Evolutionary conservation across 257 asterid genomes (phyloP).

Genomic region (Solanum rostratum): DNA sequence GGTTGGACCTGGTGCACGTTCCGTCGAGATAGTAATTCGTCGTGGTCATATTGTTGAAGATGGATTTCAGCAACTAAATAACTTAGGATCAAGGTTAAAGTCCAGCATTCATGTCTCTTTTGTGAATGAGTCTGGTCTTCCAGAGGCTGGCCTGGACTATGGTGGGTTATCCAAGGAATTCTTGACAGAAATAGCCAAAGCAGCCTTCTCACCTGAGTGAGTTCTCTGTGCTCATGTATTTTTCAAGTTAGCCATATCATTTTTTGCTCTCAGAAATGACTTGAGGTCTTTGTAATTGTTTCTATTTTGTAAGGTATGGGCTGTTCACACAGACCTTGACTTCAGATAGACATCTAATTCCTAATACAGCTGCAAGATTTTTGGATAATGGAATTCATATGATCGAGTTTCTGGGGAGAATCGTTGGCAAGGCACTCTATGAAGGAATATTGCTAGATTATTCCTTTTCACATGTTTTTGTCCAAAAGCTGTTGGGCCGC

Average conservation of each 20-base stretch:
- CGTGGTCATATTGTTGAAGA: constrained; percentile 86
- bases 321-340: constrained; percentile 84
- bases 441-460: constrained; percentile 92
- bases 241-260: not conserved
- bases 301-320: constrained; percentile 50
- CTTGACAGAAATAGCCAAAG: constrained; percentile 77
- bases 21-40: constrained; percentile 72
- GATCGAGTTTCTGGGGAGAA: constrained; percentile 91
- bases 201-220: constrained; percentile 87
- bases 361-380: constrained; percentile 70
- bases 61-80: constrained; percentile 76
- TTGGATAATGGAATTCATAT: constrained; percentile 77
- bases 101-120: constrained; percentile 80
- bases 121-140: constrained; percentile 91
- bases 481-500: constrained; percentile 89
- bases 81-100: constrained; percentile 77
- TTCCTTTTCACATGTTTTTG: constrained; percentile 90
- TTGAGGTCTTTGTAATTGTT: constrained; percentile 1
- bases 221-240: constrained; percentile 10
- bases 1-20: constrained; percentile 58
- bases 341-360: constrained; percentile 75
- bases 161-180: constrained; percentile 98
- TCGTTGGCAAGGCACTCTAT: constrained; percentile 90
- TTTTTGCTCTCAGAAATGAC: constrained; percentile 6
- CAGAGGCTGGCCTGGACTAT: constrained; percentile 96